Conservation (phyloP, 352 stramenopile species). For the Phytopythium delawarense region DNA sequence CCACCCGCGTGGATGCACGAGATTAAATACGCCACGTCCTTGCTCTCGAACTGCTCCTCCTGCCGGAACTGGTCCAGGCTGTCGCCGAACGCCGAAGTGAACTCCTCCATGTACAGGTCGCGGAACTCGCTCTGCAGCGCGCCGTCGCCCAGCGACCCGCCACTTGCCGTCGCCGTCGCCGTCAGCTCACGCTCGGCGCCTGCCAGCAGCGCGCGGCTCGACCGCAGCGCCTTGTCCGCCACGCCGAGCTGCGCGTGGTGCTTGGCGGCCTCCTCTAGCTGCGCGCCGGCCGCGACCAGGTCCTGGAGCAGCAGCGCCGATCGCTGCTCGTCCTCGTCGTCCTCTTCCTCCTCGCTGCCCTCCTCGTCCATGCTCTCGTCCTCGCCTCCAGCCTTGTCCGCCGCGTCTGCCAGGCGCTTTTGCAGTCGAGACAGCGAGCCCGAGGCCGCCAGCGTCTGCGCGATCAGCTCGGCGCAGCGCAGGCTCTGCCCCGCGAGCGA, state of each 20-base stretch:
- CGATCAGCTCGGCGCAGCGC: conserved; percentile 73
- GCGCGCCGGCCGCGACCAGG: conserved; percentile 46
- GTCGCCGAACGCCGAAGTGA: conserved; percentile 79
- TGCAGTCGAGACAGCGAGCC: conserved; percentile 43
- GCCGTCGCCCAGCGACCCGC: conserved; percentile 9
- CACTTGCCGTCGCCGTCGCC: conserved; percentile 11
- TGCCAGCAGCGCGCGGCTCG: conserved; percentile 52
- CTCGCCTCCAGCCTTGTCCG: conserved; percentile 14
- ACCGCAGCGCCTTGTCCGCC: conserved; percentile 38
- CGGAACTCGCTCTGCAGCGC: conserved; percentile 52
- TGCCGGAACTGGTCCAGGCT: conserved; percentile 82
- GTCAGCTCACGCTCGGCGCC: conserved; percentile 45
- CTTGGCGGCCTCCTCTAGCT: conserved; percentile 42
- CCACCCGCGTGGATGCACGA: conserved; percentile 77
- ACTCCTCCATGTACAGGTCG: conserved; percentile 84
- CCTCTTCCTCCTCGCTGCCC: conserved; percentile 32
- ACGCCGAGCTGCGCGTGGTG: conserved; percentile 46
- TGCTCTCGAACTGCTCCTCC: conserved; percentile 83
- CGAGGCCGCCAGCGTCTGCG: conserved; percentile 53
- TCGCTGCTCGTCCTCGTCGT: conserved; percentile 27
- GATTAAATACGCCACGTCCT: conserved; percentile 89
- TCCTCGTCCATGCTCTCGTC: conserved; percentile 25
- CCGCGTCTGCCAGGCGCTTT: conserved; percentile 27
- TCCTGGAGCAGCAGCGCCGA: conserved; percentile 56
- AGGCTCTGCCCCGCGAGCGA: conserved; percentile 50